Evolutionary conservation across 164 flowering plant species (phyloP).

Genomic region (Aristolochia contorta): DNA sequence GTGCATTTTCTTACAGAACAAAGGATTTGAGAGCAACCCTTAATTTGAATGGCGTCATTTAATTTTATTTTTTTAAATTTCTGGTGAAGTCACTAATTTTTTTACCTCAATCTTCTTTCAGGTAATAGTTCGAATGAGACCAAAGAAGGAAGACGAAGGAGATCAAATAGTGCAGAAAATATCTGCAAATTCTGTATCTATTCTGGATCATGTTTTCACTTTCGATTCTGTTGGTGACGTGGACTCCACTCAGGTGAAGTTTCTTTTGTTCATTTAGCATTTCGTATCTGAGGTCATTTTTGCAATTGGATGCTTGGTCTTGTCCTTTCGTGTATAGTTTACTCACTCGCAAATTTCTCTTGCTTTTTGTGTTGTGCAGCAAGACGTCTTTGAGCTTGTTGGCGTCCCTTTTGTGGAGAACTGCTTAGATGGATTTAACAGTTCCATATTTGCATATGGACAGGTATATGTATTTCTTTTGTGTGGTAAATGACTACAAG

Average conservation of each 20-base stretch:
- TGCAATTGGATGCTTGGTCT: background rate
- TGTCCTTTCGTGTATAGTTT: background rate
- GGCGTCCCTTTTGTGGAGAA: constrained; percentile 91
- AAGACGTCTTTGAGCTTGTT: constrained; percentile 74
- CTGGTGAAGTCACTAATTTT: background rate
- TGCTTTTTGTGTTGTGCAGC: constrained; percentile 22
- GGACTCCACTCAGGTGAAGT: constrained; percentile 62
- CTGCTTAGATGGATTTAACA: constrained; percentile 90
- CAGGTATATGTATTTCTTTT: constrained; percentile 47
- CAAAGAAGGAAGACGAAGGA: constrained; percentile 71
- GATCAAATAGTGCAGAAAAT: constrained; percentile 53
- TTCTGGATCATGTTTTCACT: constrained; percentile 65
- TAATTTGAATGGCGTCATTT: background rate
- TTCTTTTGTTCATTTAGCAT: background rate
- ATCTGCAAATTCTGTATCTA: constrained; percentile 51
- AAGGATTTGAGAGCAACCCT: background rate
- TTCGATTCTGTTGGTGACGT: constrained; percentile 85
- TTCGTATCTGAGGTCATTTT: background rate
- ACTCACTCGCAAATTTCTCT: background rate
- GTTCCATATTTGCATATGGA: constrained; percentile 97
- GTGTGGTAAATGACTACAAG: too few relatives aligned
- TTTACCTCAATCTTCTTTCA: constrained; percentile 7
- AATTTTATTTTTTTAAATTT: background rate
- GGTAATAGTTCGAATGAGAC: constrained; percentile 88
- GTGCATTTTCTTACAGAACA: constrained; percentile 20